Conservation (phyloP, 371 early-diverging fungal genomes). For the Actinomucor elegans region DNA sequence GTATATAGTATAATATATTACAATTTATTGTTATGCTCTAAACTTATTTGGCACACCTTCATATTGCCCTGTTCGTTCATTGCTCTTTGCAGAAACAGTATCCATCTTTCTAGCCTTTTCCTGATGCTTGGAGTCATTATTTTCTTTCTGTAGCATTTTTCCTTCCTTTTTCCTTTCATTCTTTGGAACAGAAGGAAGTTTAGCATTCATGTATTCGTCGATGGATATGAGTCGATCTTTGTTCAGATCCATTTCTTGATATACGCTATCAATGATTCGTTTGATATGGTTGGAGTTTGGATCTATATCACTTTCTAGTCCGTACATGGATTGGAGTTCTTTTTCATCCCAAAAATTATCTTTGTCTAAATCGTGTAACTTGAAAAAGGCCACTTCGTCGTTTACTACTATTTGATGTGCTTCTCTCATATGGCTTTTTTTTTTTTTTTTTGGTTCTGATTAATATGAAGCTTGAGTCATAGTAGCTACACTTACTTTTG, state of each 20-base stretch:
- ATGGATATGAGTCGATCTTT: constrained; percentile 32
- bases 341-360: constrained; percentile 35
- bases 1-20: no score
- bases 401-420: constrained; percentile 36
- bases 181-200: constrained; percentile 27
- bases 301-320: constrained; percentile 32
- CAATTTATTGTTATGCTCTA: no score
- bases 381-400: constrained; percentile 42
- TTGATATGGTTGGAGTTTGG: constrained; percentile 40
- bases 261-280: constrained; percentile 35
- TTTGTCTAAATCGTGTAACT: constrained; percentile 42
- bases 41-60: no score
- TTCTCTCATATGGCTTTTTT: constrained; percentile 29
- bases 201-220: constrained; percentile 28
- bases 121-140: no score
- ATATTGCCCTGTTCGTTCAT: no score
- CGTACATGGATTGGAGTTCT: constrained; percentile 35
- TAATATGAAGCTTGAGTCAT: no score
- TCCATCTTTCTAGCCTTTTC: no score
- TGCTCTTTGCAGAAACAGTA: no score
- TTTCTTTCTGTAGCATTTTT: constrained; percentile 17
- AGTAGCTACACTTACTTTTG: constrained; percentile 3
- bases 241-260: constrained; percentile 38
- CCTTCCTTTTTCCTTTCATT: constrained; percentile 13
- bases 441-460: no score